Conservation (phyloP, 2,329 filamentous ascomycete species). For the Verticillium albo-atrum region DNA sequence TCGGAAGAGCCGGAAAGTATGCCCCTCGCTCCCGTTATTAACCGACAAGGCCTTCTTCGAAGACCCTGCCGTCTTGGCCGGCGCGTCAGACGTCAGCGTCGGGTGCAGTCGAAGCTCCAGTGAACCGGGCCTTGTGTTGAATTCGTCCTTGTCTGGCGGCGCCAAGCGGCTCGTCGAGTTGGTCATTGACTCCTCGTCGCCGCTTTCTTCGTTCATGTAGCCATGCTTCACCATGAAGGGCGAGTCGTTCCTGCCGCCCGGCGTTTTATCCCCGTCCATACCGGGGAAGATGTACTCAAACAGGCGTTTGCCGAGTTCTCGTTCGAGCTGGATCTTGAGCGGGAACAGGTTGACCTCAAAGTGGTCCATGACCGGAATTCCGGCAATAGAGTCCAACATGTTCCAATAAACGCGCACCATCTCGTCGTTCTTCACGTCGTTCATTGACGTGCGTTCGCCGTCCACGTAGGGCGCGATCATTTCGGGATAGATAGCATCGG, state of each 20-base stretch:
- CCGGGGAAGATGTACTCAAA: constrained; percentile 98
- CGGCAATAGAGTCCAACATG: constrained; percentile 96
- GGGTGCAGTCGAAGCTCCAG: constrained; percentile 80
- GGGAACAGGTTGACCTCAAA: constrained; percentile 95
- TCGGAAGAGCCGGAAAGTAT: constrained; percentile 49
- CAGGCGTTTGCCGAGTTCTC: constrained; percentile 84
- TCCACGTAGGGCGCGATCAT: constrained; percentile 91
- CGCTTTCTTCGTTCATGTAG: constrained; percentile 39
- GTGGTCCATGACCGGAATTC: constrained; percentile 94
- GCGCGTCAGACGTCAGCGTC: constrained; percentile 62
- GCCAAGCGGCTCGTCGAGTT: constrained; percentile 33
- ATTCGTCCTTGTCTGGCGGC: constrained; percentile 41
- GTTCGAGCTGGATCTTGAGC: constrained; percentile 88
- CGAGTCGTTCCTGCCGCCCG: constrained; percentile 51
- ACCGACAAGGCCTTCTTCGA: constrained; percentile 40
- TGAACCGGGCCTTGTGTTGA: constrained; percentile 62
- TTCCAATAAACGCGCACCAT: constrained; percentile 97
- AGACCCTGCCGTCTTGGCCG: constrained; percentile 19
- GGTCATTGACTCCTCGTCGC: constrained; percentile 33
- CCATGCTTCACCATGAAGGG: constrained; percentile 51
- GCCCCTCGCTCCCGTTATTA: constrained; percentile 43
- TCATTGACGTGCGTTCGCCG: constrained; percentile 41
- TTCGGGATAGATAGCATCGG: constrained; percentile 88
- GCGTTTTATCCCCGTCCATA: constrained; percentile 51
- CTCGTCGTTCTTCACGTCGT: constrained; percentile 60